These are phyloP conservation scores for Cicer chorassanicum DNA, from an alignment of 306 rosid genomes.

Conservation along the genomic window DNA sequence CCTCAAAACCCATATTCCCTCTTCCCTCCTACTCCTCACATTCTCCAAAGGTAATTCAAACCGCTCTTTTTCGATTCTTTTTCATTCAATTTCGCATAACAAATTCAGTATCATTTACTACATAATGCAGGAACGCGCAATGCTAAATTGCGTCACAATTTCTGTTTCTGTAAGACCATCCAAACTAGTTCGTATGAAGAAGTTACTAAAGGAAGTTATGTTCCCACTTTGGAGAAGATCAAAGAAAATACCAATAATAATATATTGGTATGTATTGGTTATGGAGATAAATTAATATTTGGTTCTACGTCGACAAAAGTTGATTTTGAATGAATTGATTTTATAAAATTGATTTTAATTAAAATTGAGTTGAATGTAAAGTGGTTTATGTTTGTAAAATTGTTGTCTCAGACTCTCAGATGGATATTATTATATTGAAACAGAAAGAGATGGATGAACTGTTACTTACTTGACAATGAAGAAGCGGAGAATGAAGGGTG, in stretches of 20 bases:
- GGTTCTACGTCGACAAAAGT: too few species aligned
- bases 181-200: constrained; percentile 79
- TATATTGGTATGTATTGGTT: constrained; percentile 49
- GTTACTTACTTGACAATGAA: background rate
- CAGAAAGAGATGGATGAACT: background rate
- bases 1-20: constrained; percentile 63
- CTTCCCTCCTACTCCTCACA: constrained; percentile 45
- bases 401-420: background rate
- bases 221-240: constrained; percentile 50
- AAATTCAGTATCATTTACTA: background rate
- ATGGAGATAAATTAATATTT: background rate
- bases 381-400: background rate
- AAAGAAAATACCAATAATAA: constrained; percentile 47
- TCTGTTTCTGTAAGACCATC: constrained; percentile 57
- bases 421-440: constrained; percentile 9
- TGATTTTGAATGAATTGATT: too few species aligned
- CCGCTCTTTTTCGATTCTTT: background rate
- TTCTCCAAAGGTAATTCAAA: constrained; percentile 54
- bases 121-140: constrained; percentile 41
- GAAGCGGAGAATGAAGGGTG: background rate
- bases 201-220: constrained; percentile 79
- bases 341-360: too few species aligned
- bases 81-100: background rate
- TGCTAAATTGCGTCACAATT: constrained; percentile 47
- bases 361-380: too few species aligned